Base-by-base conservation (phyloP, 768 basidiomycete species). In the Suillus weaverae region DNA sequence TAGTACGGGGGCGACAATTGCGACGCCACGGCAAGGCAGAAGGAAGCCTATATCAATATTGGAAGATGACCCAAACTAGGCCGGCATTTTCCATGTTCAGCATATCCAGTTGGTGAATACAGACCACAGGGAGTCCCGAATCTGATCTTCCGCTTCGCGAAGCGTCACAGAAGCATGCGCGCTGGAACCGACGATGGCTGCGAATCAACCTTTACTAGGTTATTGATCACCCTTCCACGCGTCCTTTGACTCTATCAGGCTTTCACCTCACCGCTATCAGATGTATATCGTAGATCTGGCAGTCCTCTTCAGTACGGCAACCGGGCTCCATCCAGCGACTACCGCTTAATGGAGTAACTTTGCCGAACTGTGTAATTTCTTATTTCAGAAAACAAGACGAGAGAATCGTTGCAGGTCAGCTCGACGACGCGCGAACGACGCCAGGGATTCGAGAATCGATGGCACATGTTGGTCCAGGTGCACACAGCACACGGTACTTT, bases 21-120 rank as follows among this genome's bases (percentile, higher is more conserved):
- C 36, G 57, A 64, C 57, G 53, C 36, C 55, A 59, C 36, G 67
- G 69, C 71, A 77, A 76, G 69, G 71, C 0, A 41, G 38, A 72
- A 70, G 66, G 70, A 66, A 63, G 57, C 61, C 22, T 56, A 66
- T 59, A 65, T 62, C 51, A 53, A 63, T 63, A 66, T 72, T 68
- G 66, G 73, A 74, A 75, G 74, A 38, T 18, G 64, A 72, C 67
- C 43, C 30, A 61, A 65, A 50, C 53, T 20, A 55, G 57, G 20
- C 14, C 26, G 18, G 57, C 39, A 41, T 41, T 59, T 59, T 32
- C 57, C 39, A 59, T 59, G 26, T 30, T 30, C 26, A 59, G 56
- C 2, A 26, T 18, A 56, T 57, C 7, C 26, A 30, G 36, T 54
- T 33, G 20, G 51, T 33, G 51, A 53, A 53, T 32, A 51, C 26